These are phyloP conservation scores for Dendrobium chrysotoxum DNA, from an alignment of 106 monocot species.

Conservation along the genomic window DNA sequence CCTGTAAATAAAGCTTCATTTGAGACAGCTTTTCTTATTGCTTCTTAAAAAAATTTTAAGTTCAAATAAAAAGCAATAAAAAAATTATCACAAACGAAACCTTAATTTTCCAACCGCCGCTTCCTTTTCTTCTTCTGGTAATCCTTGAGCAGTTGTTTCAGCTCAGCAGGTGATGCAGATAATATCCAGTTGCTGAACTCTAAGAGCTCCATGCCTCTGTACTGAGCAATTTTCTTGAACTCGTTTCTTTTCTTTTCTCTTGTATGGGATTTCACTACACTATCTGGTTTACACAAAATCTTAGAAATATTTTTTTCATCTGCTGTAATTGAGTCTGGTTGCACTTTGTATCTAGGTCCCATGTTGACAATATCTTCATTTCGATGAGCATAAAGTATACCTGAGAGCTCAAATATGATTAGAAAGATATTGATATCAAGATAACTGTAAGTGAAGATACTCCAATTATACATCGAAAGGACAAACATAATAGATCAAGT, in stretches of 20 bases:
- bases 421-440: neutral
- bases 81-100: too few relatives aligned
- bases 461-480: neutral
- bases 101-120: conserved; percentile 1
- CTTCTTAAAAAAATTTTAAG: too few relatives aligned
- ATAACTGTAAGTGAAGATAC: neutral
- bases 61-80: too few relatives aligned
- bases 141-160: conserved; percentile 42
- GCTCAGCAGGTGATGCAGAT: conserved; percentile 42
- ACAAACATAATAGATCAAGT: neutral
- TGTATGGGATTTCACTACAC: conserved; percentile 3
- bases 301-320: neutral
- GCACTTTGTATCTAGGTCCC: conserved; percentile 14
- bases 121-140: conserved; percentile 47
- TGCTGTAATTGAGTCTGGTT: conserved; percentile 6
- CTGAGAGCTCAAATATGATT: conserved; percentile 21
- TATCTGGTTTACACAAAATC: neutral
- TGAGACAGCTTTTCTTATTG: too few relatives aligned
- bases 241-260: conserved; percentile 42
- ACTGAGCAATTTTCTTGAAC: conserved; percentile 40
- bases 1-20: too few relatives aligned
- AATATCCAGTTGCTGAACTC: conserved; percentile 87
- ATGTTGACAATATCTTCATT: conserved; percentile 88
- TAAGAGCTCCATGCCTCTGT: conserved; percentile 54
- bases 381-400: conserved; percentile 80